Percentiles rank a stretch among this genome's conserved stretches.
Evolutionary conservation across 768 basidiomycete genomes (phyloP).

Genomic region (Tylopilus rubrobrunneus): DNA sequence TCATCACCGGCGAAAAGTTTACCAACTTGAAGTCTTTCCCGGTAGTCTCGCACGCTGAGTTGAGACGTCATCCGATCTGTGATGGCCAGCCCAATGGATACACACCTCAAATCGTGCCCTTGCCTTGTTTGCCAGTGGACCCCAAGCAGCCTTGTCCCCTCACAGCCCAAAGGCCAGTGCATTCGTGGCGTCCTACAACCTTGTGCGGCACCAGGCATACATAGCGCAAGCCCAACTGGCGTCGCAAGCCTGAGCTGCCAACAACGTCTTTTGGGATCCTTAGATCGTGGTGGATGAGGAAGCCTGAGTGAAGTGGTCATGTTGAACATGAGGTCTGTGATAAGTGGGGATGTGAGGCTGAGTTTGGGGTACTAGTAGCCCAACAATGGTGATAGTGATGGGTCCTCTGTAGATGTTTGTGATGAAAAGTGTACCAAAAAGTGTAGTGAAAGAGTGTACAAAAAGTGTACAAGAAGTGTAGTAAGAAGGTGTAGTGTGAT

Average conservation of each 20-base stretch:
- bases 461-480: too few relatives aligned
- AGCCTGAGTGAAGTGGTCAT: too few relatives aligned
- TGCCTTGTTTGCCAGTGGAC: conserved; percentile 42
- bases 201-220: conserved; percentile 90
- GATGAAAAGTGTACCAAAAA: too few relatives aligned
- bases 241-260: conserved; percentile 54
- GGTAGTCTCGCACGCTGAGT: not conserved
- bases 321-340: too few relatives aligned
- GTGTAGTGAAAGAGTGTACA: too few relatives aligned
- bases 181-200: conserved; percentile 88
- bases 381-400: too few relatives aligned
- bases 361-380: too few relatives aligned
- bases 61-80: conserved; percentile 7
- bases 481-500: too few relatives aligned
- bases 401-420: too few relatives aligned
- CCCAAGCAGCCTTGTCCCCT: conserved; percentile 87
- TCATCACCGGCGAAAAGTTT: conserved; percentile 97
- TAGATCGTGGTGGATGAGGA: conserved; percentile 43
- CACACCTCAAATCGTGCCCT: conserved; percentile 24
- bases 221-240: conserved; percentile 81
- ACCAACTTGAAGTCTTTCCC: conserved; percentile 39
- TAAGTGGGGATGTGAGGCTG: too few relatives aligned
- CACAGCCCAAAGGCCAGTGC: conserved; percentile 85
- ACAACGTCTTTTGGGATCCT: conserved; percentile 71
- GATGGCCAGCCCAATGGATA: conserved; percentile 49